Evolutionary conservation across 2,329 filamentous ascomycete species (phyloP), one percentile per base, ranked within the genome.

Genomic region (Ophiostoma triangulosporum): DNA sequence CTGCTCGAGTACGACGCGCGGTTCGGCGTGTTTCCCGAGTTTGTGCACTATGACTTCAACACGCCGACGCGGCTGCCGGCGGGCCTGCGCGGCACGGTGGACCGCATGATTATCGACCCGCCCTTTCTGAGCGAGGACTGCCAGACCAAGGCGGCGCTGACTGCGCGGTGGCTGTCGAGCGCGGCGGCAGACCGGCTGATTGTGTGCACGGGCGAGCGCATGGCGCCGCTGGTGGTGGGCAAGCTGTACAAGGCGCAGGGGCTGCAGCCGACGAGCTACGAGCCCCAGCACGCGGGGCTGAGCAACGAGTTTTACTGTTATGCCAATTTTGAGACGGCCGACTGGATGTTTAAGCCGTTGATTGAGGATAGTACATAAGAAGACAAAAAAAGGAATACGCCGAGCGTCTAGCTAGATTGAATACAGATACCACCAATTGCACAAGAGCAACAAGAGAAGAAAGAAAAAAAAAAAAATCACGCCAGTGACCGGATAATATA

Each of bases 291-390:
- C 62, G 74, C 77, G n/a, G 78, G 80, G 57, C 68, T 93, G 56
- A 86, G 84, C 66, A 93, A 93, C 62, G 84, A 88, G 66, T 93
- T 89, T 64, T 76, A 78, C 62, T 89, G 84, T 65, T 91, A 88
- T 62, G 79, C 86, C 24, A 90, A 87, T 63, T 90, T 87, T 62
- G 82, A 87, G 64, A 78, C 81, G 60, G 68, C 68, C 6, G 66
- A 65, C 4, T 79, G 77, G 74, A 67, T 64, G 43, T 77, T 43
- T 24, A 20, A 29, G 6, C 15, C 24, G 7, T 12, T 31, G n/a
- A 38, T 17, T 9, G 15, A 15, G 15, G n/a, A 40, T 20, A 22
- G 2, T 7, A 9, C 12, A 2, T 7, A 20, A 51, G 22, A 40
- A 24, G 4, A 14, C 2, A 45, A 35, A 35, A 22, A 26, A 15